Evolutionary conservation across 2,329 filamentous ascomycete genomes (phyloP).

Genomic region (Hypoxylon sp.): DNA sequence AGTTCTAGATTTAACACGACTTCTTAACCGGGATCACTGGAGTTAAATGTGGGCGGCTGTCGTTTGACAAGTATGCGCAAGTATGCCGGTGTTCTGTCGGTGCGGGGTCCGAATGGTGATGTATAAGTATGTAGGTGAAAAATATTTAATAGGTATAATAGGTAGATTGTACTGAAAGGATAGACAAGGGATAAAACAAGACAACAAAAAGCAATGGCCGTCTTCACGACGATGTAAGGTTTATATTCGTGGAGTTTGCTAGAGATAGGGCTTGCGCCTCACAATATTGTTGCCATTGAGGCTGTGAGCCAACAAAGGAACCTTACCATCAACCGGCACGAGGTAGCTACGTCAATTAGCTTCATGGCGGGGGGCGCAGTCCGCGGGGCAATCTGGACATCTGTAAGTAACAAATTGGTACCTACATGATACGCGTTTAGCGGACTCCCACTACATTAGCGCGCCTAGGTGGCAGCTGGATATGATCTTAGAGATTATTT

Average conservation of each 20-base stretch:
- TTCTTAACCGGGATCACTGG: neutral
- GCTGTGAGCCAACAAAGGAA: constrained; percentile 41
- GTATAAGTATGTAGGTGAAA: neutral
- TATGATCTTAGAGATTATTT: no score
- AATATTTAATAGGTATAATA: neutral
- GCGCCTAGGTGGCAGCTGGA: no score
- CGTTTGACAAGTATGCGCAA: neutral
- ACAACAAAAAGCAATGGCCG: neutral
- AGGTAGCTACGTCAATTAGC: constrained; percentile 17
- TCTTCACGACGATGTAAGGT: constrained; percentile 13
- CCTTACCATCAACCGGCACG: neutral
- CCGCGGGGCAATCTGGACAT: neutral
- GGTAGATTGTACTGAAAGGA: constrained; percentile 1
- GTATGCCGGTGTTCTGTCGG: constrained; percentile 6
- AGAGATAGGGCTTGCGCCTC: constrained; percentile 37
- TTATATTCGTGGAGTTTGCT: constrained; percentile 7
- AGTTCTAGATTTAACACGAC: constrained; percentile 1
- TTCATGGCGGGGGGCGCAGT: constrained; percentile 32
- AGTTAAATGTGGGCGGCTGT: neutral
- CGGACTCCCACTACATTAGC: constrained; percentile 5
- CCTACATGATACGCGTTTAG: constrained; percentile 2
- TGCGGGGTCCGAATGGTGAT: constrained; percentile 15
- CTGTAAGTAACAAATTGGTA: neutral
- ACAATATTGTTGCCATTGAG: constrained; percentile 30
- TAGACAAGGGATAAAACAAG: neutral